Conservation (phyloP, 345 rosid species). For the Barbarea vulgaris region DNA sequence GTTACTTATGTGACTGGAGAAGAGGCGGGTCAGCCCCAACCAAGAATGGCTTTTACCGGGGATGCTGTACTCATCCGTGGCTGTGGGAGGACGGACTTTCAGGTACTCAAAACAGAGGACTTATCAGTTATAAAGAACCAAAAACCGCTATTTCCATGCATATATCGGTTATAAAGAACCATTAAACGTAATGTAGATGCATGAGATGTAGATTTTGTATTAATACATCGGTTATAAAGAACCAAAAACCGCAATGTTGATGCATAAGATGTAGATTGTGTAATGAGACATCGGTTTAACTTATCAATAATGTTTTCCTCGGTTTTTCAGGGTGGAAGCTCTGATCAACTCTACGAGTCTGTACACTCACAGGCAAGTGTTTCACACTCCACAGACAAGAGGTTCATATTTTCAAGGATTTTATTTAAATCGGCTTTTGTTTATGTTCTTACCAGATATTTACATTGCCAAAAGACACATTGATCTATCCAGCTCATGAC, state of each 20-base stretch:
- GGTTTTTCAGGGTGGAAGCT: conserved; percentile 76
- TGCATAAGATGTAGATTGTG: neutral
- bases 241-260: neutral
- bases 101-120: conserved; percentile 49
- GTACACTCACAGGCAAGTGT: conserved; percentile 89
- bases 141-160: neutral
- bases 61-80: conserved; percentile 90
- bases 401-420: neutral
- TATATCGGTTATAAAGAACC: neutral
- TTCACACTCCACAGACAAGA: neutral
- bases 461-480: conserved; percentile 79
- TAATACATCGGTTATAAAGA: neutral
- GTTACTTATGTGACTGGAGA: conserved; percentile 92
- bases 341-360: conserved; percentile 78
- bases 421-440: neutral
- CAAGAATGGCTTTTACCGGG: conserved; percentile 94
- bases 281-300: conserved; percentile 2
- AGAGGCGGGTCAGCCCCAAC: conserved; percentile 76
- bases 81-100: conserved; percentile 98
- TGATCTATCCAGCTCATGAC: conserved; percentile 92
- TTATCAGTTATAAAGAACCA: neutral
- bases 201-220: neutral
- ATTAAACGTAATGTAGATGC: neutral
- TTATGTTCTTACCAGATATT: conserved; percentile 61
- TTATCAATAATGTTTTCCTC: neutral